Evolutionary conservation across 352 stramenopile species (phyloP), one percentile per base, ranked within the genome.

Genomic region (Phytophthora ohioensis): DNA sequence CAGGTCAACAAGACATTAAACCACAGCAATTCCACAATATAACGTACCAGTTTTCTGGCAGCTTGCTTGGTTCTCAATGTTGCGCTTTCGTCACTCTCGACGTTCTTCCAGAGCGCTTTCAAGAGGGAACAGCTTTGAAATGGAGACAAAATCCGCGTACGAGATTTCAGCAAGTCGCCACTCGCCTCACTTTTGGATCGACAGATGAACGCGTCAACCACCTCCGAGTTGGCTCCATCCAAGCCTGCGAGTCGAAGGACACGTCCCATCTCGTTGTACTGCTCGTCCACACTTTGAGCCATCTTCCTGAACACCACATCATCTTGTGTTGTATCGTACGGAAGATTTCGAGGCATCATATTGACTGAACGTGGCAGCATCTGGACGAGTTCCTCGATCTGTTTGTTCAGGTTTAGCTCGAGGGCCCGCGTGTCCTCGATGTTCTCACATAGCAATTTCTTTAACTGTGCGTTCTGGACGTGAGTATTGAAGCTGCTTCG

Each of bases 381-480:
- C 7, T 43, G 53, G 4, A 64, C n/a, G 3, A 70, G 27, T 17
- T 69, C 42, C 17, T 48, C 10, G 21, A 57, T 47, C 30, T 69
- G 52, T 4, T 17, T 1, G 12, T 3, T 12, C 21, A 69, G 10
- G 30, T 32, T 63, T 35, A 52, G 34, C 36, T 69, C 27, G 1
- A 64, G 13, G 11, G 10, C 31, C 5, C 38, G 8, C n/a, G 27
- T 39, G 42, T 32, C 15, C 34, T 64, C 17, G 21, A 52, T 10
- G 12, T 11, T 57, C n/a, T 52, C 12, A 38, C 53, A 43, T 48
- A 62, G 12, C 48, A 39, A 36, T 10, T 31, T 32, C 34, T 55
- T 57, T 2, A 69, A 11, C n/a, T n/a, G n/a, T n/a, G n/a, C n/a
- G n/a, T n/a, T n/a, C n/a, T n/a, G n/a, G n/a, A n/a, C n/a, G n/a